Evolutionary conservation across 495 filamentous ascomycete genomes (phyloP).

Genomic region (Penicillium subrubescens): DNA sequence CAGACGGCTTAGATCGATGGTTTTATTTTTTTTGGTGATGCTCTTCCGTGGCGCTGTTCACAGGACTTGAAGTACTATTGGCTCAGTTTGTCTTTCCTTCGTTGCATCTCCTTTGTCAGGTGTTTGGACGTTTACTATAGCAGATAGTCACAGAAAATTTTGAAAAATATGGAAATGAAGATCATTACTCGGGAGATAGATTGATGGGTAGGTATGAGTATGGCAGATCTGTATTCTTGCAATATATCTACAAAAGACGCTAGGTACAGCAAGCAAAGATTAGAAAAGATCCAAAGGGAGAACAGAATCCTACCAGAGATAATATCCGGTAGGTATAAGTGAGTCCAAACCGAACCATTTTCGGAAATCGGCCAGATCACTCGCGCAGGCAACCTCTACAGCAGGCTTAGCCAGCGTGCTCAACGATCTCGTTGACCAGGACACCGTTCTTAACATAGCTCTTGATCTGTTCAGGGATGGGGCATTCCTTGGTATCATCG

Average conservation of each 20-base stretch:
- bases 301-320: not conserved
- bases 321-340: not conserved
- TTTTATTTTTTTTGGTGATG: not conserved
- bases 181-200: not conserved
- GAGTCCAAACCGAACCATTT: not conserved
- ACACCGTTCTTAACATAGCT: constrained; percentile 74
- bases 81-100: not conserved
- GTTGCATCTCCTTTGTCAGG: not conserved
- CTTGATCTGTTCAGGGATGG: constrained; percentile 88
- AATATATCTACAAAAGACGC: constrained; percentile 29
- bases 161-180: not conserved
- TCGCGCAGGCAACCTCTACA: not conserved
- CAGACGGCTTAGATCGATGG: not conserved
- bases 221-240: constrained; percentile 17
- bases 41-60: not conserved
- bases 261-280: constrained; percentile 25
- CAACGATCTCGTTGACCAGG: constrained; percentile 84
- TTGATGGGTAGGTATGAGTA: not conserved
- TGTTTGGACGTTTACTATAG: not conserved
- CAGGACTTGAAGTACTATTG: not conserved
- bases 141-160: not conserved
- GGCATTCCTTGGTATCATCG: constrained; percentile 80
- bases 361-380: not conserved
- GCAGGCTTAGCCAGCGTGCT: constrained; percentile 68
- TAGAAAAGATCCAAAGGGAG: not conserved